A percentile compares a stretch with the other conserved stretches of the same genome.
Conservation (phyloP, 306 rosid species). For the Lathyrus oleraceus region DNA sequence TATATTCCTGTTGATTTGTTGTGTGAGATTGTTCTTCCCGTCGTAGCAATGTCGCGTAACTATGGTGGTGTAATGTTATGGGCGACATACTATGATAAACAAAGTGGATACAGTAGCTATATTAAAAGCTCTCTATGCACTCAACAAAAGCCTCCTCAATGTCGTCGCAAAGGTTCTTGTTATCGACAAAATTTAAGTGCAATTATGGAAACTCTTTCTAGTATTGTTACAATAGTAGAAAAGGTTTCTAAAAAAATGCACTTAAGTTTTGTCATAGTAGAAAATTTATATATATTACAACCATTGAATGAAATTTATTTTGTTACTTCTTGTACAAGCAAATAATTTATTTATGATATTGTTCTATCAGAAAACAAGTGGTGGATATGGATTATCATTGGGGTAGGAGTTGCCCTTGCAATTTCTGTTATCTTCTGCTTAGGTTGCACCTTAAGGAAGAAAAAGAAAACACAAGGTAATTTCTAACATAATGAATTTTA, state of each 20-base stretch:
- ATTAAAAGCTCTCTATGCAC: slow-evolving; percentile 33
- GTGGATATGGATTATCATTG: slow-evolving; percentile 45
- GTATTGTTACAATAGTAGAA: neutral
- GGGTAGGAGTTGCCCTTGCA: slow-evolving; percentile 25
- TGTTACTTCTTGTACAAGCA: neutral
- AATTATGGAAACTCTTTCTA: neutral
- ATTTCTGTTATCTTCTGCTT: slow-evolving; percentile 28
- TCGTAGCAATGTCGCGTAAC: slow-evolving; percentile 39
- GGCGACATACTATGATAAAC: slow-evolving; percentile 49
- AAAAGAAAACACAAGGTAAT: slow-evolving; percentile 31
- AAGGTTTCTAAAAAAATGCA: neutral
- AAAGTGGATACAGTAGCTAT: slow-evolving; percentile 43
- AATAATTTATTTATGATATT: neutral
- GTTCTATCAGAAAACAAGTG: slow-evolving; percentile 33
- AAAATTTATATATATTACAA: neutral
- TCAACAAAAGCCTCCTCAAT: slow-evolving; percentile 7
- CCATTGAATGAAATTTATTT: neutral
- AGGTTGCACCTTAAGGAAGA: slow-evolving; percentile 7
- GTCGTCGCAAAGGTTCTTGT: slow-evolving; percentile 28
- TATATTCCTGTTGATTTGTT: slow-evolving; percentile 46
- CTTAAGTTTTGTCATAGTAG: neutral
- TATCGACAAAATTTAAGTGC: neutral
- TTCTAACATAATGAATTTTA: neutral
- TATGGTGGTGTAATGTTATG: slow-evolving; percentile 71
- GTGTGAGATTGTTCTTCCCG: slow-evolving; percentile 51